Conservation (phyloP, 78 protist genomes). For the Trichosphaerium sp. region DNA sequence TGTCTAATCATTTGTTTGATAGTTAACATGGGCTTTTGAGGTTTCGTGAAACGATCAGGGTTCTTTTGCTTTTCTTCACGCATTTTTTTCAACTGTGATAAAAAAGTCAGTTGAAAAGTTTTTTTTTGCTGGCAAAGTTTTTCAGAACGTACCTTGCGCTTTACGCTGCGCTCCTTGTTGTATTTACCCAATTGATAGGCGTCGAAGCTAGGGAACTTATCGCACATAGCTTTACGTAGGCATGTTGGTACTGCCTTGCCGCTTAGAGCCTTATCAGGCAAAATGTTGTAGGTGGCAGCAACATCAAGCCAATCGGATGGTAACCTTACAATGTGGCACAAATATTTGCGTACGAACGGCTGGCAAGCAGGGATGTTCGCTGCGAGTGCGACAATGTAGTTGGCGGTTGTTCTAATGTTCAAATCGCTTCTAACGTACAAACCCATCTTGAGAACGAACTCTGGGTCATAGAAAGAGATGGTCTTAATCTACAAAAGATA, state of each 20-base stretch:
- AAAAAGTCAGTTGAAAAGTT: neutral
- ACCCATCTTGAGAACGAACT: conserved; percentile 61
- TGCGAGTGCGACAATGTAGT: conserved; percentile 49
- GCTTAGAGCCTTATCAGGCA: neutral
- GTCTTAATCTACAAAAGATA: neutral
- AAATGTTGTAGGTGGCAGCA: neutral
- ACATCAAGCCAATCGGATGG: conserved; percentile 80
- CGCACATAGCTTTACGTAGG: conserved; percentile 62
- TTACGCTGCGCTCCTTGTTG: conserved; percentile 57
- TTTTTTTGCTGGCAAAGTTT: neutral
- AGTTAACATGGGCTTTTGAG: neutral
- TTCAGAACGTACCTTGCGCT: conserved; percentile 26
- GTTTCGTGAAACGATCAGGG: neutral
- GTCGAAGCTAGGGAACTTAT: conserved; percentile 58
- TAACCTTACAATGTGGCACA: conserved; percentile 17
- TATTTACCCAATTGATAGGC: conserved; percentile 75
- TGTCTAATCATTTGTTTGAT: conserved; percentile 62
- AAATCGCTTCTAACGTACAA: conserved; percentile 62
- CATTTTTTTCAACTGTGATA: neutral
- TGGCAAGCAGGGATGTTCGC: conserved; percentile 9
- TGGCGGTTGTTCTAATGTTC: conserved; percentile 62
- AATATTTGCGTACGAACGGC: conserved; percentile 47
- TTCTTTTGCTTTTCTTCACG: neutral
- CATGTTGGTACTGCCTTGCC: conserved; percentile 41
- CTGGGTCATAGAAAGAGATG: conserved; percentile 43